phyloP scores from a whole-genome alignment of 1,284 basidiomycete genomes.

The Ganoderma leucocontextum region DNA sequence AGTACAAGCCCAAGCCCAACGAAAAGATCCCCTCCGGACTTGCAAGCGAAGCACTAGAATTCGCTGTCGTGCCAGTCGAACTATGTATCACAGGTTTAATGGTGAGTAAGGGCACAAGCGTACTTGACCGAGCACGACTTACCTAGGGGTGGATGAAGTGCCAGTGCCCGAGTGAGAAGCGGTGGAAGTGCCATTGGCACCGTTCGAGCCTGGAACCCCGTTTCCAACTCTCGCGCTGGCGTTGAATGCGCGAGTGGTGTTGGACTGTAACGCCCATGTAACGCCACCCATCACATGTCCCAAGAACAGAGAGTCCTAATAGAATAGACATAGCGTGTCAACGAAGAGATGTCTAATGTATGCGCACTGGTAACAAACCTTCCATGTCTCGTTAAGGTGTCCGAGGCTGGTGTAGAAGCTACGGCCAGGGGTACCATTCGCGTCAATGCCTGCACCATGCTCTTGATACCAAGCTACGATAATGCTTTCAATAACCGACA shows the following conservation, averaged over 20 bases:
- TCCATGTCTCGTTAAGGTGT: slow-evolving; percentile 77
- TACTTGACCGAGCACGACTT: not conserved
- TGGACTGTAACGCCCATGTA: slow-evolving; percentile 71
- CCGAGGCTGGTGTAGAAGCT: slow-evolving; percentile 86
- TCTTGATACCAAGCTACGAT: slow-evolving; percentile 81
- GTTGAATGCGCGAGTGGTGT: slow-evolving; percentile 65
- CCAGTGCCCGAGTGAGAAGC: slow-evolving; percentile 3
- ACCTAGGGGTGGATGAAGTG: slow-evolving; percentile 2
- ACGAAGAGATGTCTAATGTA: not conserved
- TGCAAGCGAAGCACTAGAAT: not conserved
- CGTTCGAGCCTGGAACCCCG: not conserved
- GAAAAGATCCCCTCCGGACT: not conserved
- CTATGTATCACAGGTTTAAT: not conserved
- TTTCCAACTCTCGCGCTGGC: slow-evolving; percentile 43
- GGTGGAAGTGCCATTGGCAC: slow-evolving; percentile 2
- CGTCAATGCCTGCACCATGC: slow-evolving; percentile 63
- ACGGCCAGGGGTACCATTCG: slow-evolving; percentile 63
- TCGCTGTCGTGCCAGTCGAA: not conserved
- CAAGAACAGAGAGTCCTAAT: slow-evolving; percentile 67
- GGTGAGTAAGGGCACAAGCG: not conserved
- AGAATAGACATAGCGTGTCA: slow-evolving; percentile 5
- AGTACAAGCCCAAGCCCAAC: not conserved
- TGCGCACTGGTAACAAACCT: slow-evolving; percentile 47
- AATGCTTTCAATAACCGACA: not conserved
- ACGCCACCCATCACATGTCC: slow-evolving; percentile 80